phyloP scores from a whole-genome alignment of 129 eudicot species.

The Flaveria brownii region DNA sequence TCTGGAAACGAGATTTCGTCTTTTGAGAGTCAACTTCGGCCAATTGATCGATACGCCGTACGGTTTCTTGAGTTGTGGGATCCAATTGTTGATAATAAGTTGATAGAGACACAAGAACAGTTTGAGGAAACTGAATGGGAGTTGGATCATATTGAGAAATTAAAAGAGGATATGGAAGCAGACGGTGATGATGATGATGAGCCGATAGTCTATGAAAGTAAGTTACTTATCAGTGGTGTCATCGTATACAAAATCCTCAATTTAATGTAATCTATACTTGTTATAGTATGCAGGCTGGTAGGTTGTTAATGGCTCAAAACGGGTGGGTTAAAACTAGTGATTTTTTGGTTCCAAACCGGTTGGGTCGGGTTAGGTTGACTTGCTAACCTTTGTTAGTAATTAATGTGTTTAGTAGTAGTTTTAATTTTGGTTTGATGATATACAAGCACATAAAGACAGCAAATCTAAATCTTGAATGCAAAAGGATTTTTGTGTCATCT shows the following conservation, averaged over 20 bases:
- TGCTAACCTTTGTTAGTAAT: neutral
- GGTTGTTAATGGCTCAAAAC: neutral
- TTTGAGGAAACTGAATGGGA: slow-evolving; percentile 95
- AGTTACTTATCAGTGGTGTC: slow-evolving; percentile 30
- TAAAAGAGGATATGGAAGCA: slow-evolving; percentile 98
- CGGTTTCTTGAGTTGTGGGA: slow-evolving; percentile 93
- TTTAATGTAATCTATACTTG: slow-evolving; percentile 1
- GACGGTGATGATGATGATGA: slow-evolving; percentile 96
- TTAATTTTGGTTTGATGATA: neutral
- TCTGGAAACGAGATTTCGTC: slow-evolving; percentile 77
- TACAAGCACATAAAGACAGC: neutral
- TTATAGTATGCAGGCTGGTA: neutral
- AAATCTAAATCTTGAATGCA: neutral
- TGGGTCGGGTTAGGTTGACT: neutral
- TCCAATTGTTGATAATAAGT: slow-evolving; percentile 73
- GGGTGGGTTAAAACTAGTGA: neutral
- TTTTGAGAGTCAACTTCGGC: slow-evolving; percentile 88
- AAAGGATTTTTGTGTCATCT: neutral
- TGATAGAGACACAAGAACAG: slow-evolving; percentile 51
- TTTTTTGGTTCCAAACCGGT: neutral
- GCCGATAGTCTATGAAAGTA: slow-evolving; percentile 94
- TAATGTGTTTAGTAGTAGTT: neutral
- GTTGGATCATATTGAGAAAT: slow-evolving; percentile 90
- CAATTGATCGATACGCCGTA: slow-evolving; percentile 91
- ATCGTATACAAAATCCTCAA: neutral